Evolutionary conservation across 768 basidiomycete genomes (phyloP).

Genomic region (Hirschioporus abietinus): DNA sequence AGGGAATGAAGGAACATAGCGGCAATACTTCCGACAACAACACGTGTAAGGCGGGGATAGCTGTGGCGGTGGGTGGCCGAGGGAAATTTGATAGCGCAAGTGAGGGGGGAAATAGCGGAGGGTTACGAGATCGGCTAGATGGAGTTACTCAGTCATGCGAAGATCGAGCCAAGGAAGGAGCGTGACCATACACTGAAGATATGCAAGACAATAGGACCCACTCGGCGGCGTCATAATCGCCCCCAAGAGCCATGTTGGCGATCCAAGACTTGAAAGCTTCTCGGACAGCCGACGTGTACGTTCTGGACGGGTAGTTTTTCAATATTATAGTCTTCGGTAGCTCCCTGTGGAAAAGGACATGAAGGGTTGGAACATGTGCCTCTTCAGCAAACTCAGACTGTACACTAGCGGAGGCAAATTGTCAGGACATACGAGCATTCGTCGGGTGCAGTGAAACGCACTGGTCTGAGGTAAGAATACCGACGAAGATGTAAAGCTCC

Average conservation of each 20-base stretch:
- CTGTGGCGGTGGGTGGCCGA: conserved; percentile 25
- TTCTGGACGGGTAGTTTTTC: conserved; percentile 30
- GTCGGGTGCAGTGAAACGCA: conserved; percentile 21
- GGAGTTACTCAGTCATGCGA: conserved; percentile 5
- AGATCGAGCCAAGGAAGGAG: conserved; percentile 2
- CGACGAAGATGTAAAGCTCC: conserved; percentile 64
- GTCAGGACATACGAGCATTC: conserved; percentile 12
- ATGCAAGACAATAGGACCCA: conserved; percentile 63
- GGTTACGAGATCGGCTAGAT: conserved; percentile 58
- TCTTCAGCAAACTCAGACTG: conserved; percentile 35
- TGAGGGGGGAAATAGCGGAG: conserved; percentile 62
- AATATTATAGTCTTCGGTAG: conserved; percentile 37
- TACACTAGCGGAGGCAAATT: conserved; percentile 27
- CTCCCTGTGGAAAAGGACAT: conserved; percentile 52
- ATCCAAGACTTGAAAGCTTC: conserved; percentile 67
- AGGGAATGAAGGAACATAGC: conserved; percentile 44
- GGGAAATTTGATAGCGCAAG: conserved; percentile 63
- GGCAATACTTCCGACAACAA: conserved; percentile 59
- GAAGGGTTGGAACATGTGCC: conserved; percentile 55
- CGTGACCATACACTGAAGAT: conserved; percentile 53
- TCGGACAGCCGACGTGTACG: conserved; percentile 27
- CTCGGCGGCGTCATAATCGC: conserved; percentile 66
- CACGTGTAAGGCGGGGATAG: conserved; percentile 44
- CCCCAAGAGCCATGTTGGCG: conserved; percentile 60
- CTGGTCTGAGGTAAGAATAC: conserved; percentile 65